Evolutionary conservation across 2,329 filamentous ascomycete genomes (phyloP).

Genomic region (Peltaster fructicola): DNA sequence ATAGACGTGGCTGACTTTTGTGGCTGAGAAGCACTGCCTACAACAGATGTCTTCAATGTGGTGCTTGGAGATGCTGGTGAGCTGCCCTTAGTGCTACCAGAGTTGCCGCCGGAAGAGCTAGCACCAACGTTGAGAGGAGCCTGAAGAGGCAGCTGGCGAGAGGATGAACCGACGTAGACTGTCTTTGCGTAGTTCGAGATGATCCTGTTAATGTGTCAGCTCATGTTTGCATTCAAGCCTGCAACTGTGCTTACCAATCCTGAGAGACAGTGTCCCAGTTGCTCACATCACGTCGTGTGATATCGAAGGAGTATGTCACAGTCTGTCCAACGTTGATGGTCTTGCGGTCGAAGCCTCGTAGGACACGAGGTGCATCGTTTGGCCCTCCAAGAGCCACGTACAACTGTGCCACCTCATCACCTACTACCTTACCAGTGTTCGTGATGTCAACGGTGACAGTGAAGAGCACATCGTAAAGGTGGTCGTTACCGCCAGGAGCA

Average conservation of each 20-base stretch:
- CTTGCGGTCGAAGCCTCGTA: slow-evolving; percentile 70
- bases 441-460: slow-evolving; percentile 48
- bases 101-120: slow-evolving; percentile 1
- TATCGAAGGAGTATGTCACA: slow-evolving; percentile 44
- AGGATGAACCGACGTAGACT: slow-evolving; percentile 41
- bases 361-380: slow-evolving; percentile 45
- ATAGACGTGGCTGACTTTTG: no score
- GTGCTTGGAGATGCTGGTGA: not conserved
- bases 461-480: slow-evolving; percentile 53
- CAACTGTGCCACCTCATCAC: slow-evolving; percentile 58
- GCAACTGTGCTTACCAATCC: slow-evolving; percentile 45
- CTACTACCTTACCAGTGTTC: slow-evolving; percentile 48
- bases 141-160: slow-evolving; percentile 36
- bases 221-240: not conserved
- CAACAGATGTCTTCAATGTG: no score
- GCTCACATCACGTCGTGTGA: slow-evolving; percentile 67
- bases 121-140: slow-evolving; percentile 7
- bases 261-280: slow-evolving; percentile 71
- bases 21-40: no score
- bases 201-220: slow-evolving; percentile 22
- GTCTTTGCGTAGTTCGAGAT: slow-evolving; percentile 39
- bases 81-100: not conserved
- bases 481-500: slow-evolving; percentile 40
- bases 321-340: slow-evolving; percentile 52
- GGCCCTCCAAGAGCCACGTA: slow-evolving; percentile 66